These are phyloP conservation scores for Botryotinia globosa DNA, from an alignment of 2,329 filamentous ascomycete genomes.

Conservation along the genomic window DNA sequence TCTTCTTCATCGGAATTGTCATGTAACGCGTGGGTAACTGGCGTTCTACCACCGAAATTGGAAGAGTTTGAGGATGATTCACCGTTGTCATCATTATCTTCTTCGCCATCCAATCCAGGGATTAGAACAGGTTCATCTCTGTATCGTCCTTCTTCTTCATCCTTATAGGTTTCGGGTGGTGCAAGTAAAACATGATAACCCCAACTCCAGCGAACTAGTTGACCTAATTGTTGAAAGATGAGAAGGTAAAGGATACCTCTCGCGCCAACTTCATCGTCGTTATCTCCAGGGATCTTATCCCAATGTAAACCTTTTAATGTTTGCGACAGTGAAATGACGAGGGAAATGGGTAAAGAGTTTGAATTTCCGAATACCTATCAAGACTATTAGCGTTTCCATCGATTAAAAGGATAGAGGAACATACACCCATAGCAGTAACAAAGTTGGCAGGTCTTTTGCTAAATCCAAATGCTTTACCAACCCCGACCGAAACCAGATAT, in stretches of 20 bases:
- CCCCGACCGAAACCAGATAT: slow-evolving; percentile 68
- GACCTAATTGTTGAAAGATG: slow-evolving; percentile 96
- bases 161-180: slow-evolving; percentile 69
- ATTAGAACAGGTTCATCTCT: slow-evolving; percentile 52
- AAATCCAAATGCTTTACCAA: slow-evolving; percentile 77
- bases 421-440: slow-evolving; percentile 87
- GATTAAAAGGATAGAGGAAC: slow-evolving; percentile 38
- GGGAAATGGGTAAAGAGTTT: slow-evolving; percentile 93
- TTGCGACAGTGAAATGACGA: slow-evolving; percentile 89
- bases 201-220: slow-evolving; percentile 96
- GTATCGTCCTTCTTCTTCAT: slow-evolving; percentile 58
- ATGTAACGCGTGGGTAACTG: slow-evolving; percentile 35
- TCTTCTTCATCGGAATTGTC: slow-evolving; percentile 45
- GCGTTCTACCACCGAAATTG: slow-evolving; percentile 38
- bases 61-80: slow-evolving; percentile 32
- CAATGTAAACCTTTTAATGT: slow-evolving; percentile 91
- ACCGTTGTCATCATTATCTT: slow-evolving; percentile 23
- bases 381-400: slow-evolving; percentile 22
- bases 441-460: slow-evolving; percentile 87
- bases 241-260: slow-evolving; percentile 92
- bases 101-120: slow-evolving; percentile 43
- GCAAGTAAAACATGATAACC: slow-evolving; percentile 94
- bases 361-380: slow-evolving; percentile 87
- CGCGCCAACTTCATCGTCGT: slow-evolving; percentile 90
- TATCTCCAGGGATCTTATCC: slow-evolving; percentile 87